Conservation (phyloP, 768 basidiomycete species). For the Boletus vinaceobasis region DNA sequence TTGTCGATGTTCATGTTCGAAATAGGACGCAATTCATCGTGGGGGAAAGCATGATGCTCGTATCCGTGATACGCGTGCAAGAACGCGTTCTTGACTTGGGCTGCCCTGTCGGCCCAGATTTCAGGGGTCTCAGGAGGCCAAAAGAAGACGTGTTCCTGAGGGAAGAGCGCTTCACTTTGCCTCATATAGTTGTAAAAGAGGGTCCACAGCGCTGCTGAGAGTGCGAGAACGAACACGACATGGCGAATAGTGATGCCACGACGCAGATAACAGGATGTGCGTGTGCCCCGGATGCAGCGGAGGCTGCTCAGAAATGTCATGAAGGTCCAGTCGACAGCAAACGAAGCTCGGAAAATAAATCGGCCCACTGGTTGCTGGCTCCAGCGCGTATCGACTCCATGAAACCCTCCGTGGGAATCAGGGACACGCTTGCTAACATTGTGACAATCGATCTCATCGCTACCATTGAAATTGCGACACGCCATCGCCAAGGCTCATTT, state of each 20-base stretch:
- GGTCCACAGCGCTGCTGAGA: slow-evolving; percentile 16
- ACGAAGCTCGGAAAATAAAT: not conserved
- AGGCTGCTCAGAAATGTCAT: slow-evolving; percentile 8
- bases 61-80: slow-evolving; percentile 68
- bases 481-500: not conserved
- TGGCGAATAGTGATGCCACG: slow-evolving; percentile 23
- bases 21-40: slow-evolving; percentile 61
- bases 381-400: too few species aligned
- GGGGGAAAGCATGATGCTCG: slow-evolving; percentile 54
- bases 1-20: slow-evolving; percentile 45
- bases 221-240: slow-evolving; percentile 12
- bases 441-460: not conserved
- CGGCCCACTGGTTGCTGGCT: too few species aligned
- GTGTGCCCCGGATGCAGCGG: not conserved
- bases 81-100: slow-evolving; percentile 59
- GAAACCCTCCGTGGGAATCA: not conserved
- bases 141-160: slow-evolving; percentile 12
- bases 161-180: not conserved
- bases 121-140: slow-evolving; percentile 30
- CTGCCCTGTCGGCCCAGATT: slow-evolving; percentile 52
- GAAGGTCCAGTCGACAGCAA: not conserved
- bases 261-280: slow-evolving; percentile 3
- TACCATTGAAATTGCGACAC: not conserved
- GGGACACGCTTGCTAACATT: not conserved
- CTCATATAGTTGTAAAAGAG: slow-evolving; percentile 13